Evolutionary conservation across 208 protist species (phyloP).

Genomic region (Crithidia mellificae): DNA sequence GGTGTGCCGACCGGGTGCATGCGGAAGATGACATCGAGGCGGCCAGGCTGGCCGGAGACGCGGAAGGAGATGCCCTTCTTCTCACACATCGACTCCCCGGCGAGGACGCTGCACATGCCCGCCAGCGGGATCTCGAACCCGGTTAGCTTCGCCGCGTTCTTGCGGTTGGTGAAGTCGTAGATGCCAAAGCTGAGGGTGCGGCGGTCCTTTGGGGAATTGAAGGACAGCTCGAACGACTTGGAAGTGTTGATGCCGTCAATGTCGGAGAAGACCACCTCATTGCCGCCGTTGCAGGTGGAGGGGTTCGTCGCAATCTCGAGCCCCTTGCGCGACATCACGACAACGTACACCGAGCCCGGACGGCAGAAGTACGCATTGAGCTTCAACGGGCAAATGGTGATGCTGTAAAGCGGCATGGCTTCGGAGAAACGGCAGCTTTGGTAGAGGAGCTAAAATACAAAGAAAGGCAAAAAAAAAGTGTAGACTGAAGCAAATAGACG

Average conservation of each 20-base stretch:
- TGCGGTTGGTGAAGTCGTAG: slow-evolving; percentile 84
- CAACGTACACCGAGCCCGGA: slow-evolving; percentile 57
- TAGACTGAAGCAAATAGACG: not conserved
- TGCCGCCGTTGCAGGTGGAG: slow-evolving; percentile 49
- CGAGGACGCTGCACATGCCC: slow-evolving; percentile 89
- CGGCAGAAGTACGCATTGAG: slow-evolving; percentile 78
- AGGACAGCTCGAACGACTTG: slow-evolving; percentile 66
- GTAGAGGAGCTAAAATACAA: not conserved
- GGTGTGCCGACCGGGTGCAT: slow-evolving; percentile 81
- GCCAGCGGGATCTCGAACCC: slow-evolving; percentile 87
- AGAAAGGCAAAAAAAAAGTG: slow-evolving; percentile 1
- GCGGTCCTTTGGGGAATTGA: slow-evolving; percentile 82
- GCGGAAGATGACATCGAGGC: slow-evolving; percentile 83
- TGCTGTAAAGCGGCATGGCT: slow-evolving; percentile 74
- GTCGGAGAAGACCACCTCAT: slow-evolving; percentile 78
- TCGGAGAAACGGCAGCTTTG: not conserved
- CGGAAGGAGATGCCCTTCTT: slow-evolving; percentile 86
- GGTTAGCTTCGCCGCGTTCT: slow-evolving; percentile 72
- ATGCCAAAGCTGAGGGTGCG: slow-evolving; percentile 75
- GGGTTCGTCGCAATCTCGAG: slow-evolving; percentile 73
- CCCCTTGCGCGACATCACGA: slow-evolving; percentile 76
- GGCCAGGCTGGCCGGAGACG: slow-evolving; percentile 66
- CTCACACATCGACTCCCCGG: slow-evolving; percentile 83
- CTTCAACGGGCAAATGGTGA: slow-evolving; percentile 77
- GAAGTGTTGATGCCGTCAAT: slow-evolving; percentile 44